Evolutionary conservation across 164 flowering plant species (phyloP), one percentile per base, ranked within the genome.

Genomic region (Kingdonia uniflora): DNA sequence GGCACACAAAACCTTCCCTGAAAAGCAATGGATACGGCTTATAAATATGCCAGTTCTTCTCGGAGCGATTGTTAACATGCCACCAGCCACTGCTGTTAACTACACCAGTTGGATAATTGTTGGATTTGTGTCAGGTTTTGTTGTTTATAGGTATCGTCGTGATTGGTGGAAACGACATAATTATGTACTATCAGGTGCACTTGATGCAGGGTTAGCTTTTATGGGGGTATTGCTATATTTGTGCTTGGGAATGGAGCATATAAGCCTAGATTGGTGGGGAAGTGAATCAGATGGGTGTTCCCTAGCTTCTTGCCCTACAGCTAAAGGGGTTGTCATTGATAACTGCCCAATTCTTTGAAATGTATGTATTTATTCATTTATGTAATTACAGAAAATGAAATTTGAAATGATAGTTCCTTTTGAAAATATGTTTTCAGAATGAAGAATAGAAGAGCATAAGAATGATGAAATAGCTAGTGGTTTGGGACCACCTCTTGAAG

Each of bases 141-240:
- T 70, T 3, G 70, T 57, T 5, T 73, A 55, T 33, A 48, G 62
- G 16, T 65, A 64, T 22, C 35, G 59, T 14, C 65, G 63, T 54
- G 51, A 48, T 0, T 70, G 74, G 77, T 74, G 77, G 74, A 42
- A 54, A 29, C 70, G 68, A 38, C 68, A 70, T 42, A 70, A 70
- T 38, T 74, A 74, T 24, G 54, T 74, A 11, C 64, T 74, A 0
- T 74, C 77, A 2, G 74, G 72, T 11, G 74, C 70, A 0, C 55
- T 74, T 5, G 74, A 74, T 54, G 70, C 77, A 5, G 77, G 77
- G 1, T 42, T 67, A 13, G 77, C 77, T 25, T 70, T 74, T 55
- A 67, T 67, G 72, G 68, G 54, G 2, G 70, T 70, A 17, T 11
- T 67, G 50, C 41, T 67, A 19, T 71, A 67, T 46, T 38, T 70